Percentiles rank a stretch among this genome's conserved stretches.
These are phyloP conservation scores for Alternaria panax DNA, from an alignment of 2,329 filamentous ascomycete genomes.

Conservation along the genomic window DNA sequence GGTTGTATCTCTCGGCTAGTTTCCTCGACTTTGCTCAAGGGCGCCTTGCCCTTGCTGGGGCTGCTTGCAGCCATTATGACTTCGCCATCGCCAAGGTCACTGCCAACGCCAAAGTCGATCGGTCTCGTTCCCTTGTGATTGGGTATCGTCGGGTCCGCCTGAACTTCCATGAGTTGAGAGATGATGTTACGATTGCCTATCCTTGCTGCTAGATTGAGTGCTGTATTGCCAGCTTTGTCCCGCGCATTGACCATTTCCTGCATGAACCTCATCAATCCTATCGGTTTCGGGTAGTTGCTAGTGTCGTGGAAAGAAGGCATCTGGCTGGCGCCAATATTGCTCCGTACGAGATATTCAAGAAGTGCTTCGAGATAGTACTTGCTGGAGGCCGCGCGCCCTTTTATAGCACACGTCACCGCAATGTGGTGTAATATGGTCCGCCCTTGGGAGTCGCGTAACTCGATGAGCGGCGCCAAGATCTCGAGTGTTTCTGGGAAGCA, in stretches of 20 bases:
- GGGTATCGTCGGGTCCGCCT: slow-evolving; percentile 88
- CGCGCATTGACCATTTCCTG: slow-evolving; percentile 95
- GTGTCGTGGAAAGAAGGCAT: slow-evolving; percentile 57
- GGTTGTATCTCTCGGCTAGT: slow-evolving; percentile 81
- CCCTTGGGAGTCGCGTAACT: slow-evolving; percentile 86
- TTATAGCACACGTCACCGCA: slow-evolving; percentile 92
- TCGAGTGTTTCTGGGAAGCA: slow-evolving; percentile 92
- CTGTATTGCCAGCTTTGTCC: slow-evolving; percentile 93
- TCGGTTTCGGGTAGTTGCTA: slow-evolving; percentile 67
- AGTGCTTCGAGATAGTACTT: slow-evolving; percentile 96
- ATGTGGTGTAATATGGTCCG: slow-evolving; percentile 96
- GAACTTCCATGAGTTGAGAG: slow-evolving; percentile 93
- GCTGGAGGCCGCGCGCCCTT: slow-evolving; percentile 87
- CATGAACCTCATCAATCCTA: slow-evolving; percentile 92
- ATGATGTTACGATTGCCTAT: slow-evolving; percentile 95
- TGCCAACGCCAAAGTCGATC: slow-evolving; percentile 91
- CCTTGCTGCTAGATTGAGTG: slow-evolving; percentile 88
- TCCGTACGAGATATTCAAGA: slow-evolving; percentile 91
- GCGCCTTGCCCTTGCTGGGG: slow-evolving; percentile 49
- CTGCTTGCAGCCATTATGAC: slow-evolving; percentile 32
- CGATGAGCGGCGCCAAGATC: slow-evolving; percentile 86
- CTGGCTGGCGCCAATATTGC: slow-evolving; percentile 55
- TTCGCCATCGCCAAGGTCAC: slow-evolving; percentile 58
- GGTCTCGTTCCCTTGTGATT: slow-evolving; percentile 90
- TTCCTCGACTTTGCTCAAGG: slow-evolving; percentile 66